Percentiles rank a stretch among this genome's conserved stretches.
Evolutionary conservation across 768 basidiomycete species (phyloP).

Genomic region (Tricholoma sp.): DNA sequence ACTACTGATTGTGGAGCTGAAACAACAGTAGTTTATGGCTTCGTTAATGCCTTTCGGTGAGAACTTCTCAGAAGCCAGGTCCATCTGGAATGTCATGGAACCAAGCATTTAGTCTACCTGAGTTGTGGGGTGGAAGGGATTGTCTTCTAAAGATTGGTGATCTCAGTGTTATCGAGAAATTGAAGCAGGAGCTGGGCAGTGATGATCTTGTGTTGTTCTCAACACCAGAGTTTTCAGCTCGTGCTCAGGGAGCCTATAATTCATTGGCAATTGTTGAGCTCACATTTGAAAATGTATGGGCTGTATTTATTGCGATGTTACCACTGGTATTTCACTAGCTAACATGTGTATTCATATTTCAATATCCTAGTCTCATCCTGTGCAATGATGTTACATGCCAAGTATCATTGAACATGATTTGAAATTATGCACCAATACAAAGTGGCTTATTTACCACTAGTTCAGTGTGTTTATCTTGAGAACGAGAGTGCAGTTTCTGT

Average conservation of each 20-base stretch:
- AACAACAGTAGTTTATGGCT: conserved; percentile 26
- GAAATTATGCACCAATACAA: too few relatives aligned
- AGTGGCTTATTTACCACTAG: not conserved
- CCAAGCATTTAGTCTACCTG: conserved; percentile 20
- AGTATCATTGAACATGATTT: too few relatives aligned
- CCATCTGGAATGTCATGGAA: conserved; percentile 33
- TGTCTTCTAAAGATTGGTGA: conserved; percentile 21
- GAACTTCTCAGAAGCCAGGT: conserved; percentile 16
- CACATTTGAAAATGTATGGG: conserved; percentile 9
- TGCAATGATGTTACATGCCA: not conserved
- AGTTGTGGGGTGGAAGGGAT: conserved; percentile 22
- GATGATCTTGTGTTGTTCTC: conserved; percentile 27
- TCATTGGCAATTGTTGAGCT: not conserved
- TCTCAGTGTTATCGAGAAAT: conserved; percentile 15
- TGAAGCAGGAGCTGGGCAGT: conserved; percentile 28
- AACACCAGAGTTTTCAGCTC: conserved; percentile 18
- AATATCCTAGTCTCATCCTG: not conserved
- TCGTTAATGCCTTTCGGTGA: conserved; percentile 26
- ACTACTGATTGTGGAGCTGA: conserved; percentile 33
- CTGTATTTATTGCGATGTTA: conserved; percentile 2
- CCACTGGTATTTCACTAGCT: conserved; percentile 1
- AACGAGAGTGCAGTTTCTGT: not conserved
- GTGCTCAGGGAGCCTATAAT: conserved; percentile 1
- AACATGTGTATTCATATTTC: not conserved
- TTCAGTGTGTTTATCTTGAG: not conserved